A percentile compares a stretch with the other conserved stretches of the same genome.
These are phyloP conservation scores for Teunomyces gatunensis DNA, from an alignment of 805 yeast species.

Conservation along the genomic window DNA sequence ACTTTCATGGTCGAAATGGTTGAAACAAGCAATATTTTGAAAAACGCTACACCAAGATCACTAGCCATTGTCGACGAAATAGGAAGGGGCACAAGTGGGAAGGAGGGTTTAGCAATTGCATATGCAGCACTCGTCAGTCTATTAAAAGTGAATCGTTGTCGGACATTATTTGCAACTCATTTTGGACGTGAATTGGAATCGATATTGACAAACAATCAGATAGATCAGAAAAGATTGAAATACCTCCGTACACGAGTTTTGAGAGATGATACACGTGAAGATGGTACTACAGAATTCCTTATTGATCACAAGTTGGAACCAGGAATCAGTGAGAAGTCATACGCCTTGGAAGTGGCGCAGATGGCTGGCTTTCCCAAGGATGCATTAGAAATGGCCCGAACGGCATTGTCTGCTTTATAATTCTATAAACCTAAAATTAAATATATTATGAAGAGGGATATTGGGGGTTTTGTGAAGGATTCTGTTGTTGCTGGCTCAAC, in stretches of 20 bases:
- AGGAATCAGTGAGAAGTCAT: constrained; percentile 74
- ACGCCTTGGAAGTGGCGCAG: constrained; percentile 73
- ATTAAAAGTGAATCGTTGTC: constrained; percentile 52
- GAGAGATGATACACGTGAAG: constrained; percentile 10
- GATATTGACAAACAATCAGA: constrained; percentile 30
- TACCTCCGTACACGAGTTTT: constrained; percentile 34
- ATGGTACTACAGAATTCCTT: constrained; percentile 20
- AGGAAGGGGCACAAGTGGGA: constrained; percentile 61
- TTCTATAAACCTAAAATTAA: neutral
- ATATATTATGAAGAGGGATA: neutral
- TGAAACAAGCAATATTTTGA: constrained; percentile 36
- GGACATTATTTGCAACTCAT: constrained; percentile 89
- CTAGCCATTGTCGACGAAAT: constrained; percentile 51
- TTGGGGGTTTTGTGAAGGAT: constrained; percentile 6
- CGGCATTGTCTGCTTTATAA: constrained; percentile 19
- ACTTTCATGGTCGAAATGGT: constrained; percentile 53
- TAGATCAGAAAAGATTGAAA: constrained; percentile 24
- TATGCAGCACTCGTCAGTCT: constrained; percentile 67
- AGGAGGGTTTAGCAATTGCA: constrained; percentile 84
- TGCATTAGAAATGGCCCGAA: constrained; percentile 54
- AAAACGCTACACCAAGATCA: constrained; percentile 35
- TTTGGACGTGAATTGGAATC: constrained; percentile 47
- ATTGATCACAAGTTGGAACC: constrained; percentile 57
- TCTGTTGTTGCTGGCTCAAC: constrained; percentile 11
- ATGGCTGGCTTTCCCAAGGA: constrained; percentile 72